phyloP scores from a whole-genome alignment of 108 stramenopile species.

The Stephanodiscus minutulus region DNA sequence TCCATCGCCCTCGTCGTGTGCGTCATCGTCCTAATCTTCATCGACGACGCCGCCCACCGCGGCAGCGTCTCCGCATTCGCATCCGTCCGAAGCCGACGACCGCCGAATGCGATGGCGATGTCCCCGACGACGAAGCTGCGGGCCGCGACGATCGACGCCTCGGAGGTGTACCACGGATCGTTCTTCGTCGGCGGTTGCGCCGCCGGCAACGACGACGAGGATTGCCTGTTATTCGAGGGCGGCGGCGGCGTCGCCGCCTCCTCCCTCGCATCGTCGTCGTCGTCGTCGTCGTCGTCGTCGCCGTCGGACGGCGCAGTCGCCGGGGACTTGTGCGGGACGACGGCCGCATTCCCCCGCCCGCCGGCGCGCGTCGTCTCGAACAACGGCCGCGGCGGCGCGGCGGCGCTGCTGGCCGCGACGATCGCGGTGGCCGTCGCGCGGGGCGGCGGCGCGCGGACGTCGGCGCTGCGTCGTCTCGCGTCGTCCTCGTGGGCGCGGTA shows the following conservation, averaged over 20 bases:
- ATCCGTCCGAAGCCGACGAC: too few relatives aligned
- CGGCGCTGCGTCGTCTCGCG: not conserved
- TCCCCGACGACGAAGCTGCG: not conserved
- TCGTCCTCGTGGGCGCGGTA: slow-evolving; percentile 40
- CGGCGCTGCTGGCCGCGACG: too few relatives aligned
- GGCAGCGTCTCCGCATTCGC: too few relatives aligned
- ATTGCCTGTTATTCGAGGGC: not conserved
- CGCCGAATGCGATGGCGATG: not conserved
- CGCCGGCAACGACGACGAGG: not conserved
- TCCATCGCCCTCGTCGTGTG: too few relatives aligned
- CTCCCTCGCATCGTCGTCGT: not conserved
- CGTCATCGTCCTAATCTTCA: too few relatives aligned
- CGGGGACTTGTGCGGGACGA: too few relatives aligned
- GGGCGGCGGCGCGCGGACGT: too few relatives aligned
- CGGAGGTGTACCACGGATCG: not conserved
- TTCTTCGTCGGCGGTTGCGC: not conserved
- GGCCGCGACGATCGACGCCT: slow-evolving; percentile 5
- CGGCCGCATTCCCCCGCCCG: too few relatives aligned
- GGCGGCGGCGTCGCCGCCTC: not conserved
- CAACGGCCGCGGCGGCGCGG: too few relatives aligned
- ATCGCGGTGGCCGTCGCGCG: not conserved
- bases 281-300: not conserved
- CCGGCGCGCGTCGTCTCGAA: too few relatives aligned
- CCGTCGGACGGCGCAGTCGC: too few relatives aligned
- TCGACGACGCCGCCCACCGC: too few relatives aligned